Evolutionary conservation across 176 grass and related monocot species (phyloP).

Genomic region (Themeda triandra): DNA sequence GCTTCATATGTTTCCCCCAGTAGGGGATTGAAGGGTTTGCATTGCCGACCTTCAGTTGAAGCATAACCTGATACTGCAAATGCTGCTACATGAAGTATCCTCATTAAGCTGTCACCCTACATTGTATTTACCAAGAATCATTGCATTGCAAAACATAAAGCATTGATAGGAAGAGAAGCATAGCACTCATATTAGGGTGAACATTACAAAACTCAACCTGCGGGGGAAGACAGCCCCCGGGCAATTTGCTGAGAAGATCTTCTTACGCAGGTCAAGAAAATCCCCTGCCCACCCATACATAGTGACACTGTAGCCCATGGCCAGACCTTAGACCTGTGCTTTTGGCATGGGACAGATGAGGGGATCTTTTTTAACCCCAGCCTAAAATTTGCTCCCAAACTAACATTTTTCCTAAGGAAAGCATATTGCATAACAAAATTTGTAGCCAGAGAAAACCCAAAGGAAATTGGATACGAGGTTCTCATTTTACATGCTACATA

Average conservation of each 20-base stretch:
- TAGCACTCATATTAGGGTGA: not conserved
- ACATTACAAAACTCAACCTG: not conserved
- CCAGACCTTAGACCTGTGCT: too few relatives aligned
- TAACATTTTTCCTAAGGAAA: not conserved
- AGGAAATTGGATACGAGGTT: not conserved
- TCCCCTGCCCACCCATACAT: not conserved
- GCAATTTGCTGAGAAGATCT: not conserved
- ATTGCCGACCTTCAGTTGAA: constrained; percentile 95
- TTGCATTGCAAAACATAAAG: not conserved
- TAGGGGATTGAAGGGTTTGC: constrained; percentile 97
- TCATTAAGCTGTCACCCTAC: constrained; percentile 93
- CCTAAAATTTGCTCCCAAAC: not conserved
- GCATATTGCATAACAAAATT: not conserved
- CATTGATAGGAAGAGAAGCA: constrained; percentile 2
- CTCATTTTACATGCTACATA: not conserved
- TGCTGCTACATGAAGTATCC: constrained; percentile 78
- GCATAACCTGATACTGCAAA: constrained; percentile 98
- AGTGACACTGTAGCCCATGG: not conserved
- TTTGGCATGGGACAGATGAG: not conserved
- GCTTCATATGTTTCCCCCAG: constrained; percentile 99
- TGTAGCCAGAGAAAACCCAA: not conserved
- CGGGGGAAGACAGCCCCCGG: not conserved
- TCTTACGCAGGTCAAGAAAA: not conserved
- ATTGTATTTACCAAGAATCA: constrained; percentile 21
- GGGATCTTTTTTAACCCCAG: not conserved